These are phyloP conservation scores for Rheum nobile DNA, from an alignment of 148 eudicot species.

Conservation along the genomic window DNA sequence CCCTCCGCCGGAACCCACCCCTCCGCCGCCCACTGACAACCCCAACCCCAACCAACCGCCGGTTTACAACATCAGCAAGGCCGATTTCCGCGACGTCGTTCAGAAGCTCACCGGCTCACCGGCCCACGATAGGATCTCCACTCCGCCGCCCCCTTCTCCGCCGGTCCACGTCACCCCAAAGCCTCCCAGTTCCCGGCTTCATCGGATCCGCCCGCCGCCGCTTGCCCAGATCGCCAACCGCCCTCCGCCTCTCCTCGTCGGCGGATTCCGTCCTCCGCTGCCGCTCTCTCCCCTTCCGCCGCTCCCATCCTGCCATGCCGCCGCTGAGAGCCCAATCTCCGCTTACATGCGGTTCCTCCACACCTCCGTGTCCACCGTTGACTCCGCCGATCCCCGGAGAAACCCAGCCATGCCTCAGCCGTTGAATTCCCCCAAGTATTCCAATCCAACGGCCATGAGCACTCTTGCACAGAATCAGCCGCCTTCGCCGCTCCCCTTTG, in stretches of 20 bases:
- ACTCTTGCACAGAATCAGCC: slow-evolving; percentile 14
- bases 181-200: slow-evolving; percentile 63
- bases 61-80: slow-evolving; percentile 77
- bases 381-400: slow-evolving; percentile 12
- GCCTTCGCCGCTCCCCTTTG: slow-evolving; percentile 44
- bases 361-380: slow-evolving; percentile 17
- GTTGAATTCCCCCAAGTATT: not conserved
- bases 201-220: slow-evolving; percentile 91
- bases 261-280: slow-evolving; percentile 9
- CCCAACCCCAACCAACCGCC: slow-evolving; percentile 64
- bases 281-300: slow-evolving; percentile 80
- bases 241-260: slow-evolving; percentile 25
- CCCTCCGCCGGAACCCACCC: not conserved
- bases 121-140: slow-evolving; percentile 37
- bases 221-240: slow-evolving; percentile 43
- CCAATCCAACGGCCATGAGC: slow-evolving; percentile 4
- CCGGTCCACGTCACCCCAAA: slow-evolving; percentile 25
- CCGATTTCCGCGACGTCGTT: slow-evolving; percentile 83
- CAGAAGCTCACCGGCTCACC: slow-evolving; percentile 90
- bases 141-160: slow-evolving; percentile 26
- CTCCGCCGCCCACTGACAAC: slow-evolving; percentile 3
- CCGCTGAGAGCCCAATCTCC: slow-evolving; percentile 92
- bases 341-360: slow-evolving; percentile 76
- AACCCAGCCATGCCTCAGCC: slow-evolving; percentile 1
- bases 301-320: slow-evolving; percentile 62